Evolutionary conservation across 1,139 yeast genomes (phyloP).

Genomic region (Trichomonascaceae sp.): DNA sequence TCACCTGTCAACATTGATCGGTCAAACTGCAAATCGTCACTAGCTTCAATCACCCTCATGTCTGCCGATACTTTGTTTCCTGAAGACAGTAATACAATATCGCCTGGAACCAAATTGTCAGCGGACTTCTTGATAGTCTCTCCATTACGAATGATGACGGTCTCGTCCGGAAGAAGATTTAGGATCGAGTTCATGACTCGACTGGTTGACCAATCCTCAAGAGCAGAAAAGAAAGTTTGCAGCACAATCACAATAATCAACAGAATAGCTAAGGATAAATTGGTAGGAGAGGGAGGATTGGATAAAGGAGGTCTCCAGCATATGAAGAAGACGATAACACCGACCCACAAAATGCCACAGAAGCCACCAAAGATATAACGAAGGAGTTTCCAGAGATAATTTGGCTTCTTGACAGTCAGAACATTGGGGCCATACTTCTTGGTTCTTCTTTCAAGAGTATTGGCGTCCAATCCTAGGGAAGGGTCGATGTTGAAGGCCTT

Average conservation of each 20-base stretch:
- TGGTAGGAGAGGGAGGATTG: conserved; percentile 44
- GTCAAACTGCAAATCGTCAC: conserved; percentile 43
- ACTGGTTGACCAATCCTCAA: conserved; percentile 46
- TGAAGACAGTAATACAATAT: conserved; percentile 38
- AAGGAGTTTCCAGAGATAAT: conserved; percentile 34
- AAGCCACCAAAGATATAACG: conserved; percentile 48
- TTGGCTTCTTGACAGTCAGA: conserved; percentile 36
- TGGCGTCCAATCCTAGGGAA: conserved; percentile 28
- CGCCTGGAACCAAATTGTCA: conserved; percentile 47
- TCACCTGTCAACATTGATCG: conserved; percentile 52
- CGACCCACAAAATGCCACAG: conserved; percentile 41
- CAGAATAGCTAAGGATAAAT: conserved; percentile 43
- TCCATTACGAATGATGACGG: conserved; percentile 41
- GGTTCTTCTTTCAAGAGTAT: conserved; percentile 25
- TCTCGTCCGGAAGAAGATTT: conserved; percentile 41
- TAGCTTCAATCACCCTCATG: conserved; percentile 36
- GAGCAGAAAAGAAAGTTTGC: conserved; percentile 45
- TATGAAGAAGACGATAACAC: conserved; percentile 43
- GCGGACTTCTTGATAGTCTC: conserved; percentile 33
- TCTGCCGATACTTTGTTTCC: conserved; percentile 52
- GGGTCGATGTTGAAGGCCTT: conserved; percentile 21
- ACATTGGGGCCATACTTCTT: conserved; percentile 36
- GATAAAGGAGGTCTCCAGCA: conserved; percentile 48
- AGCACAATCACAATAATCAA: conserved; percentile 41
- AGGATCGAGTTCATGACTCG: conserved; percentile 47